These are phyloP conservation scores for Hypoxylon rickii DNA, from an alignment of 495 filamentous ascomycete genomes.

Conservation along the genomic window DNA sequence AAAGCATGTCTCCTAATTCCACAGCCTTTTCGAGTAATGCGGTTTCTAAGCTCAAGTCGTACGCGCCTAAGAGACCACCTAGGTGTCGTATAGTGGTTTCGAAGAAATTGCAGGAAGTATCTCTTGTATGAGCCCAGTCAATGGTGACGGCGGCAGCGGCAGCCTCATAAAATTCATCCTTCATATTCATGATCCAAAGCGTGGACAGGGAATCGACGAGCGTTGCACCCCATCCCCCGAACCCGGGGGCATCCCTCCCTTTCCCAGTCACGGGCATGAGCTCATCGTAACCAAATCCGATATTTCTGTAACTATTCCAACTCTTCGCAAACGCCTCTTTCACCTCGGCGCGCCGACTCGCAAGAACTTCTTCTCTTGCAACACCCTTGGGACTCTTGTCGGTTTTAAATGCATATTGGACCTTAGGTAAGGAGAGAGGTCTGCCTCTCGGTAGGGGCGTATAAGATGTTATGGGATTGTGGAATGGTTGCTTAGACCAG, in stretches of 20 bases:
- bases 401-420: constrained; percentile 46
- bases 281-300: constrained; percentile 82
- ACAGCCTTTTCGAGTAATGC: constrained; percentile 77
- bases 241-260: constrained; percentile 65
- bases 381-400: constrained; percentile 38
- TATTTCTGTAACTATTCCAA: constrained; percentile 76
- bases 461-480: constrained; percentile 42
- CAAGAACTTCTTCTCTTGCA: constrained; percentile 44
- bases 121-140: constrained; percentile 74
- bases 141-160: constrained; percentile 75
- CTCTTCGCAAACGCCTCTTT: constrained; percentile 71
- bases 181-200: constrained; percentile 92
- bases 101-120: constrained; percentile 67
- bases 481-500: constrained; percentile 45
- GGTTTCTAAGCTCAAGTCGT: constrained; percentile 72
- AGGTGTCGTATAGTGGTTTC: constrained; percentile 83
- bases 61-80: constrained; percentile 75
- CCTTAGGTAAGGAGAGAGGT: constrained; percentile 41
- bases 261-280: constrained; percentile 63
- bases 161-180: constrained; percentile 88
- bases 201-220: constrained; percentile 90
- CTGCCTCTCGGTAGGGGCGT: constrained; percentile 41
- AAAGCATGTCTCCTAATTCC: constrained; percentile 81
- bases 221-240: constrained; percentile 92
- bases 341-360: constrained; percentile 56